Evolutionary conservation across 176 grass and related monocot species (phyloP), one percentile per base, ranked within the genome.

Genomic region (Echinochloa phyllopogon): DNA sequence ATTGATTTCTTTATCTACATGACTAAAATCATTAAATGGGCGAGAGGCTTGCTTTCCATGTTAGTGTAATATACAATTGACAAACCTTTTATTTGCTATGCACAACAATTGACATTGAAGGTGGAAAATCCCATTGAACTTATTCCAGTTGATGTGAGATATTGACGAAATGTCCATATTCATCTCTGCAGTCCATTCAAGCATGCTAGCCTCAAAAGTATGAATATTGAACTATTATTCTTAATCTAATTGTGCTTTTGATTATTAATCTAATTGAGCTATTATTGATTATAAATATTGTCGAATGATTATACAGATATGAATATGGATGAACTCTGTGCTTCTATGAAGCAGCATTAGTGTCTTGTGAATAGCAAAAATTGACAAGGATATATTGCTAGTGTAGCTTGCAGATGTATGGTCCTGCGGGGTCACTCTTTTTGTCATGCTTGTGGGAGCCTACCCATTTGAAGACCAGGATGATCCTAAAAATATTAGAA

Each of bases 351-450:
- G 55, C 39, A 72, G 9, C 40, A 72, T 72, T 47, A 67, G 20
- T 87, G 24, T 25, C 25, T 66, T 1, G 12, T 67, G 73, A 15
- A 49, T 36, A 48, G 10, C 82, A 38, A 65, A 6, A 79, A 66
- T 17, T 65, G 74, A 85, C 61, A 69, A 49, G 6, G 29, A 47
- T 80, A 69, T 78, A 61, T 75, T 64, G 24, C 52, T 65, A 61
- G n/a, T 89, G 79, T 43, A 97, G 92, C 75, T 89, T 79, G 86
- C 95, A 53, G 95, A 97, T 91, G 95, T 97, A 74, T 97, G 95
- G 95, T 97, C 95, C 10, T 97, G 95, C 72, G 95, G 92, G 44
- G 95, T 94, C 12, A 97, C 95, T 84, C 84, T 97, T 20, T 94
- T 94, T 84, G 90, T 97, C 53, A 97, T 97, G 95, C 58, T 97